Evolutionary conservation across 345 rosid genomes (phyloP), one percentile per base, ranked within the genome.

Genomic region (Zanthoxylum bungeanum): DNA sequence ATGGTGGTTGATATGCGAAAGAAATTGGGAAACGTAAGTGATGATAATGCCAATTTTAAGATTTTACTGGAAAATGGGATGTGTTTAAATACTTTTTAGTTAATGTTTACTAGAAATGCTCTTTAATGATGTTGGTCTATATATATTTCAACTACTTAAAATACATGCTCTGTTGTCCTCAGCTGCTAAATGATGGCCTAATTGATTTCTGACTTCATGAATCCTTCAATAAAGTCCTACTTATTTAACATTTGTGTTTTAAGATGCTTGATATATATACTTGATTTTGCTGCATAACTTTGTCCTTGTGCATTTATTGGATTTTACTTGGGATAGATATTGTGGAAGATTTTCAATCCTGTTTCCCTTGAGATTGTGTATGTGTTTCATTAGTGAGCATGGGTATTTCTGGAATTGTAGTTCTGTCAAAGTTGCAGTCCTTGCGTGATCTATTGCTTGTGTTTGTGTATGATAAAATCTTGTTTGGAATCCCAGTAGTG

Each of bases 21-120:
- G n/a, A 63, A 27, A 53, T 46, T 74, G 4, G 68, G 37, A 31
- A 70, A 74, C 55, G 78, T 74, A 76, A 77, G 88, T 73, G 58
- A 21, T 59, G 58, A 62, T 59, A 22, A n/a, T 27, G 3, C 46
- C 46, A 40, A 28, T n/a, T n/a, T n/a, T n/a, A 28, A 19, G 25
- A 47, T 2, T 21, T 12, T 11, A 11, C 0, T 14, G 3, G 10
- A 42, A 46, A 33, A 63, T 33, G 42, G 25, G 34, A 40, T 58
- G 34, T 24, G 40, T 57, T 55, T 68, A 7, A 28, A 3, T 44
- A 12, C 34, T 60, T 42, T 30, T 58, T 9, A 49, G 61, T 21
- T 24, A 16, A 22, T 17, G 8, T 68, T 46, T 3, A n/a, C 19
- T 5, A 22, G 49, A 11, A 60, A n/a, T n/a, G n/a, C n/a, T n/a